Evolutionary conservation across 2,329 filamentous ascomycete genomes (phyloP), one percentile per base, ranked within the genome.

Genomic region (Pyricularia grisea): DNA sequence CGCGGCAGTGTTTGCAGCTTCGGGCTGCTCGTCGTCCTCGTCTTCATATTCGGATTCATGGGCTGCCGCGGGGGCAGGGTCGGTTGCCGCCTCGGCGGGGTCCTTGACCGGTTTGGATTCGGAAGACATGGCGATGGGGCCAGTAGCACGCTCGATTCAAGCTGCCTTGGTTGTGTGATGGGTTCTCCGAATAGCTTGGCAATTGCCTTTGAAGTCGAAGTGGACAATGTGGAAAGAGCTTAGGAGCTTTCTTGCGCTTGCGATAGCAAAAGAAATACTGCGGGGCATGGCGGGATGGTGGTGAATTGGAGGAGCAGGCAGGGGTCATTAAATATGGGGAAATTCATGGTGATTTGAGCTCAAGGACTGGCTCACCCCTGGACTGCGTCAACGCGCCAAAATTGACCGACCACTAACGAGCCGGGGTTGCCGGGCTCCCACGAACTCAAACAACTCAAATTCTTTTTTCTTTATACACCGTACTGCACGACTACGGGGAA

Each of bases 101-200:
- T 82, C 80, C 71, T 89, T 87, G 71, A 84, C 81, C 69, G 84
- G 81, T 75, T 90, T 91, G 64, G 88, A 90, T 76, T 89, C 85
- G 77, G 90, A 84, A 74, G 85, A 81, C 81, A 84, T 84, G 65
- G 68, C 70, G 12, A 61, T 23, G 58, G 14, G 2, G 3, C 20
- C 23, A n/a, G 58, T 10, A 61, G 23, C 58, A 25, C 55, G 55
- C 2, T 25, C n/a, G 3, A 10, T 11, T 60, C 6, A 42, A 27
- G 58, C n/a, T 61, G 23, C 23, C 1, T 9, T 61, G 58, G 10
- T 42, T 50, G 9, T 20, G 42, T 36, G 17, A 42, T n/a, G 42
- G 17, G 7, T 50, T 20, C 1, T 17, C 42, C 17, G 7, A 9
- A 50, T 14, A 50, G 42, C 17, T 50, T 5, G 11, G 33, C 33